Base-by-base conservation (phyloP, 2,329 filamentous ascomycete genomes). In the Mycogone perniciosa region DNA sequence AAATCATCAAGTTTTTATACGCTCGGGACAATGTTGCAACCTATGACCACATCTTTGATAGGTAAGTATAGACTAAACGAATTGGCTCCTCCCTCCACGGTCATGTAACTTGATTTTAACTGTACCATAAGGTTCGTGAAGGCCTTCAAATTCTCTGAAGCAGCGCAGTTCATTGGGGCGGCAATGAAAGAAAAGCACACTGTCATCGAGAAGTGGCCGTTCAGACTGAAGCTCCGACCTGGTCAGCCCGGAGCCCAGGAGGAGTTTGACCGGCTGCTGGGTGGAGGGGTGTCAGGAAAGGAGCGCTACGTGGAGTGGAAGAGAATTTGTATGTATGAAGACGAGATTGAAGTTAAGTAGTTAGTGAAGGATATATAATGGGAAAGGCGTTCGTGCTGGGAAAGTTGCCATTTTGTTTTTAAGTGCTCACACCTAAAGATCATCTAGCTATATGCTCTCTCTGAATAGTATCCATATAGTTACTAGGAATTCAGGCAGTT, bases 221-320 rank as follows among this genome's bases (percentile, higher is more conserved):
- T 35, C 9, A 30, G n/a, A 5, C 2, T 37, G 26, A 45, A 46
- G 13, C 30, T 34, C 11, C 31, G 4, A 20, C 4, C 37, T 6
- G 48, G 27, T 8, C 42, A 51, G 2, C n/a, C 37, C 0, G 48
- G 42, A 20, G 37, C 48, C 11, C 1, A 41, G 30, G 48, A 51
- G 27, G 48, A 50, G 3, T 39, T 50, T 6, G n/a, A 41, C 6
- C 3, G 11, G 4, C 43, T 46, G 10, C 6, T 31, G 13, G 8
- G 13, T 5, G 30, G 13, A 10, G 8, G 10, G 2, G 8, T 30
- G 2, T 39, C 31, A 1, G 48, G 42, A 8, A 40, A 46, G 3
- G 48, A 48, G 31, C 31, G 35, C 4, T 51, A 46, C 42, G 34
- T 51, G 43, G 48, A 51, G 31, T 51, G 48, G 48, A 46, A 35